Conservation (phyloP, 192 early-diverging fungal genomes). For the Linnemannia schmuckeri region DNA sequence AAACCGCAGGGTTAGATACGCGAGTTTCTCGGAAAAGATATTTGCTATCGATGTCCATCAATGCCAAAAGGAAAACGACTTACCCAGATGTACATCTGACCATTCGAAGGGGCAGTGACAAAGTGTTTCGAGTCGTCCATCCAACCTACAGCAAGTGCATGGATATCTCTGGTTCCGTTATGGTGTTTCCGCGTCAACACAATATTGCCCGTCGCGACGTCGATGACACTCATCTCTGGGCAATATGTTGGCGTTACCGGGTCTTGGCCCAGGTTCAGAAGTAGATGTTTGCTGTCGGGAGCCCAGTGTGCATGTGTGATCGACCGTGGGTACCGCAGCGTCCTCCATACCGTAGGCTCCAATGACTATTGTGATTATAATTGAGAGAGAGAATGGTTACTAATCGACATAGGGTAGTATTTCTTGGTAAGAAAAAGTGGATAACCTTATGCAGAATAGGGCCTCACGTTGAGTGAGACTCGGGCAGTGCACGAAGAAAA, state of each 20-base stretch:
- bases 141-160: slow-evolving; percentile 33
- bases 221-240: slow-evolving; percentile 29
- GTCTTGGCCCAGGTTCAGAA: slow-evolving; percentile 41
- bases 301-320: slow-evolving; percentile 45
- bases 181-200: slow-evolving; percentile 24
- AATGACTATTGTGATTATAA: slow-evolving; percentile 12
- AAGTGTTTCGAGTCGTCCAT: slow-evolving; percentile 34
- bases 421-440: background rate
- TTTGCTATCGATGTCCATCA: background rate
- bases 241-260: background rate
- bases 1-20: background rate
- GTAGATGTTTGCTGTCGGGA: slow-evolving; percentile 34
- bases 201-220: slow-evolving; percentile 24
- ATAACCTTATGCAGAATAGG: background rate
- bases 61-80: background rate
- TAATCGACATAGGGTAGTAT: no score
- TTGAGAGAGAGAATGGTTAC: background rate
- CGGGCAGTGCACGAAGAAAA: no score
- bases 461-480: background rate
- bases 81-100: slow-evolving; percentile 32
- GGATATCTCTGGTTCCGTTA: slow-evolving; percentile 11
- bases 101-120: slow-evolving; percentile 15
- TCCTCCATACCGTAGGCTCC: slow-evolving; percentile 37
- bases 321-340: slow-evolving; percentile 28
- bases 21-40: background rate